Base-by-base conservation (phyloP, 805 yeast species). In the Nakazawaea populi region DNA sequence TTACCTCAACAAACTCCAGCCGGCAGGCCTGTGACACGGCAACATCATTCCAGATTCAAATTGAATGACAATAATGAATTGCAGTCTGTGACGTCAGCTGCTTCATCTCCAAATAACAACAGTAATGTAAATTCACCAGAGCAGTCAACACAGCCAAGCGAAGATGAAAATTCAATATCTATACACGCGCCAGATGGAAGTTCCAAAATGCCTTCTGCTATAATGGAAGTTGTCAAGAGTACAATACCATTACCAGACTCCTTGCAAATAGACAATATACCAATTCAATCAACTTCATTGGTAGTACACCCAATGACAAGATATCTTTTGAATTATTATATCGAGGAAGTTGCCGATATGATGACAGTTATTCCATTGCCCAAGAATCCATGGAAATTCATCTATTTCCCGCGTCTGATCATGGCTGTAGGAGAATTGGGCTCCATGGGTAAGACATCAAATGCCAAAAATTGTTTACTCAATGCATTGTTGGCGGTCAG, bases 301-400 rank as follows among this genome's bases (percentile, higher is more conserved):
- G 77, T 75, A 53, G 80, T 85, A 2, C 80, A 80, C 56, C 88
- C 95, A 1, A 71, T 87, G 58, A 80, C 95, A 0, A 67, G 94
- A 43, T 87, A 83, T 60, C 68, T 89, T 40, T 68, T 89, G 45
- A 82, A 83, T 54, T 82, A 89, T 60, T 89, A 88, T 63, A 75
- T 80, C 14, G 79, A 84, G 14, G 80, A 83, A 55, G 94, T 89
- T 1, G 92, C 92, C 0, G 94, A 87, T 62, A 78, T 62, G 68
- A 79, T 79, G 84, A 80, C 84, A 1, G 85, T 80, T 28, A 76
- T 80, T 41, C 84, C 84, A 1, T 65, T 80, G 28, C 80, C 87
- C 0, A 86, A 84, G 54, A 89, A 87, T 61, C 96, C 96, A 0
- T 89, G 96, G 96, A 85, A 85, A 58, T 82, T 85, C 2, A 80